Evolutionary conservation across 192 early-diverging fungal genomes (phyloP).

Genomic region (Mortierella claussenii): DNA sequence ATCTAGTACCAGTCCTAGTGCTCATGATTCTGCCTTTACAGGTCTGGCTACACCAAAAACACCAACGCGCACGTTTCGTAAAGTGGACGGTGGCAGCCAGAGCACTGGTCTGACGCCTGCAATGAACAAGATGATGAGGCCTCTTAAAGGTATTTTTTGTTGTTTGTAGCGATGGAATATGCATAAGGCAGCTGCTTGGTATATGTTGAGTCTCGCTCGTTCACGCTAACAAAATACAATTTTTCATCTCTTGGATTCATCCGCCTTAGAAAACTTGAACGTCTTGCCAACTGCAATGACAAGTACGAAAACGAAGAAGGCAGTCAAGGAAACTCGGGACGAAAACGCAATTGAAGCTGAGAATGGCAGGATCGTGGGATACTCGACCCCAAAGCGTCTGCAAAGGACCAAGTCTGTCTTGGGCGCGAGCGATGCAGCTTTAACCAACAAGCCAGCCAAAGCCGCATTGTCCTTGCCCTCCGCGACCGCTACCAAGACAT

Average conservation of each 20-base stretch:
- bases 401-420: slow-evolving; percentile 7
- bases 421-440: neutral
- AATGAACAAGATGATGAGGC: slow-evolving; percentile 27
- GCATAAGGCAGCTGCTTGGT: no score
- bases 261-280: neutral
- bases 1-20: no score
- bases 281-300: neutral
- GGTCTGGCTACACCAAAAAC: slow-evolving; percentile 6
- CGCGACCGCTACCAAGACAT: neutral
- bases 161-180: neutral
- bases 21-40: neutral
- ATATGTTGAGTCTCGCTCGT: neutral
- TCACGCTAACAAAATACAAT: no score
- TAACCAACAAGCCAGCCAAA: neutral
- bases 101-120: slow-evolving; percentile 37
- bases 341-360: slow-evolving; percentile 16
- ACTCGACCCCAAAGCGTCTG: slow-evolving; percentile 21
- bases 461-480: neutral
- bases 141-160: slow-evolving; percentile 11
- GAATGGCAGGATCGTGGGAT: neutral
- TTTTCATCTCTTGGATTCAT: no score
- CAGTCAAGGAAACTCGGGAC: neutral
- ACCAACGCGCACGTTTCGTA: slow-evolving; percentile 4
- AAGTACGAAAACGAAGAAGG: slow-evolving; percentile 2
- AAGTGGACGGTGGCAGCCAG: slow-evolving; percentile 2